Conservation (phyloP, 202 grass and related monocot genomes). For the Musa balbisiana region DNA sequence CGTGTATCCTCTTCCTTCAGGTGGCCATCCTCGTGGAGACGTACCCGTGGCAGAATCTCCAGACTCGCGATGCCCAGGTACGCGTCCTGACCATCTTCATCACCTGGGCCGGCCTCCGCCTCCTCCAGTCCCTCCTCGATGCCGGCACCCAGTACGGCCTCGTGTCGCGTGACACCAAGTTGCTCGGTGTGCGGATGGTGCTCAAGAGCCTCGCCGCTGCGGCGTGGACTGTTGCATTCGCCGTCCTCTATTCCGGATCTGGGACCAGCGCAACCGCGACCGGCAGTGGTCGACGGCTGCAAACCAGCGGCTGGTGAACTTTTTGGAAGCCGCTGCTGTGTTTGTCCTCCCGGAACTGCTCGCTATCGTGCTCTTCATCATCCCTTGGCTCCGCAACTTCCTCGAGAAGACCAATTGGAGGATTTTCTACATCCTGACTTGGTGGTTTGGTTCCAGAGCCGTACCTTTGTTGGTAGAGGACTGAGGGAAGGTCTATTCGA, state of each 20-base stretch:
- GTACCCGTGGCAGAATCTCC: conserved; percentile 66
- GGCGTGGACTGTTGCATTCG: conserved; percentile 69
- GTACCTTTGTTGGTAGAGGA: conserved; percentile 88
- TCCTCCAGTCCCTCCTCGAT: conserved; percentile 73
- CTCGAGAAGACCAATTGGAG: conserved; percentile 90
- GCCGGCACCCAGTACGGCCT: conserved; percentile 81
- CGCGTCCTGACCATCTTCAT: conserved; percentile 81
- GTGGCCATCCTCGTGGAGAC: conserved; percentile 58
- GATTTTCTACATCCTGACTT: conserved; percentile 73
- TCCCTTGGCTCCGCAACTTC: conserved; percentile 78
- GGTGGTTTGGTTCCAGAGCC: conserved; percentile 99
- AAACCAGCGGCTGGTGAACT: conserved; percentile 60
- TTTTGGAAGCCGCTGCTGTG: conserved; percentile 61
- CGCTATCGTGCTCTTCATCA: conserved; percentile 56
- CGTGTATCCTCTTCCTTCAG: conserved; percentile 83
- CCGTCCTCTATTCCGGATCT: conserved; percentile 71
- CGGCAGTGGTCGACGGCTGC: conserved; percentile 59
- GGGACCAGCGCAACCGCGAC: conserved; percentile 65
- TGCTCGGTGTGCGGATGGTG: conserved; percentile 56
- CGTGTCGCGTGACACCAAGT: conserved; percentile 50
- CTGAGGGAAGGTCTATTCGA: conserved; percentile 74
- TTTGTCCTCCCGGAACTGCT: conserved; percentile 78
- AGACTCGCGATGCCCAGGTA: conserved; percentile 55
- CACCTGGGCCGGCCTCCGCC: conserved; percentile 68
- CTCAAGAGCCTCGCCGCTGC: conserved; percentile 64